A percentile compares a stretch with the other conserved stretches of the same genome.
These are phyloP conservation scores for Phytophthora nicotianae DNA, from an alignment of 352 stramenopile genomes.

Conservation along the genomic window DNA sequence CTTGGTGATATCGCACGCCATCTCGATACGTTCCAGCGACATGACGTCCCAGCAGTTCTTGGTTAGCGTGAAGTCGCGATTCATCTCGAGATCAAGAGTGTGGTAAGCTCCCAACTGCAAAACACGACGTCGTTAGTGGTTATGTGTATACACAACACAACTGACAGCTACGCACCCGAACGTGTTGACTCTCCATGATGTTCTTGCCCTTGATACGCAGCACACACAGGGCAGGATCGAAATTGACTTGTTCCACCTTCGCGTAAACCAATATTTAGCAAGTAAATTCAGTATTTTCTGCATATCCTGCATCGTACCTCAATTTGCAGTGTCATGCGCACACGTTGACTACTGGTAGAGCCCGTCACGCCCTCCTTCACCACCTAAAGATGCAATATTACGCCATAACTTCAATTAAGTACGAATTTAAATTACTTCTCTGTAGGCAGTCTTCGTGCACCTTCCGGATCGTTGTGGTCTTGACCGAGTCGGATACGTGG, in stretches of 20 bases:
- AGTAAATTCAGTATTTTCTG: neutral
- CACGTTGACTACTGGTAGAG: slow-evolving; percentile 94
- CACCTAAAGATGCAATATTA: slow-evolving; percentile 59
- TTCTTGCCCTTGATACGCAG: slow-evolving; percentile 96
- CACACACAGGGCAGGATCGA: slow-evolving; percentile 93
- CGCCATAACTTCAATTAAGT: slow-evolving; percentile 18
- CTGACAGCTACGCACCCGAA: slow-evolving; percentile 76
- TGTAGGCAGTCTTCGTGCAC: slow-evolving; percentile 41
- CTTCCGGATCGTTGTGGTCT: slow-evolving; percentile 98
- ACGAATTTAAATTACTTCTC: slow-evolving; percentile 7
- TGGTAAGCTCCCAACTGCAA: slow-evolving; percentile 95
- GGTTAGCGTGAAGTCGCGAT: slow-evolving; percentile 95
- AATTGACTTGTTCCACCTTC: slow-evolving; percentile 96
- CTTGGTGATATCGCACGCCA: slow-evolving; percentile 94
- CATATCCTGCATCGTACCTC: slow-evolving; percentile 40
- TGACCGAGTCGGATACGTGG: slow-evolving; percentile 92
- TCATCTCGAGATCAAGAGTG: slow-evolving; percentile 96
- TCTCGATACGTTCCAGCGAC: slow-evolving; percentile 96
- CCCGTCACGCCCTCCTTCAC: slow-evolving; percentile 96
- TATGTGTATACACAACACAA: neutral
- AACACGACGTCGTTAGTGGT: slow-evolving; percentile 3
- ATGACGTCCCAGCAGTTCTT: slow-evolving; percentile 98
- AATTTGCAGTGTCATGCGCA: slow-evolving; percentile 96
- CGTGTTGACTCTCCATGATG: slow-evolving; percentile 92
- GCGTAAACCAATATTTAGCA: slow-evolving; percentile 6